Conservation (phyloP, 257 asterid genomes). For the Verbascum thapsus region DNA sequence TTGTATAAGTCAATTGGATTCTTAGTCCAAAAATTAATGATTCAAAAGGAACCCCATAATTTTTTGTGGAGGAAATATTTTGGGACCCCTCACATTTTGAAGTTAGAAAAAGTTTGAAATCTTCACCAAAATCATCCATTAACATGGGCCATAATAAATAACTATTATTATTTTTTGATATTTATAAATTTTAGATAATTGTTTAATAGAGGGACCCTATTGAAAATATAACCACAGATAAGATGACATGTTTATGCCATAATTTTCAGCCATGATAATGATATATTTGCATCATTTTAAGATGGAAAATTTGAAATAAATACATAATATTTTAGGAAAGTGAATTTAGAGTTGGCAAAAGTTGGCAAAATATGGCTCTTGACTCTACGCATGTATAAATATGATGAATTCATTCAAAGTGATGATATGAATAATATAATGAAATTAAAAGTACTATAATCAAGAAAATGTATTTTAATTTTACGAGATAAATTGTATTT, state of each 20-base stretch:
- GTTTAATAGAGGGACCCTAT: neutral
- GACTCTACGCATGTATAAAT: too few relatives aligned
- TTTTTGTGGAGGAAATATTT: conserved; percentile 26
- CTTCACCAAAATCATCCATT: neutral
- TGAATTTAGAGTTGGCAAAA: too few relatives aligned
- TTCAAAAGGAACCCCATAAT: neutral
- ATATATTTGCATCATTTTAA: neutral
- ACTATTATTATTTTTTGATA: neutral
- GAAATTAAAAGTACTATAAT: too few relatives aligned
- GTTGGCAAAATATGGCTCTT: too few relatives aligned
- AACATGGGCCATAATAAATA: neutral
- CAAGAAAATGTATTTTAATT: too few relatives aligned
- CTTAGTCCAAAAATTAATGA: conserved; percentile 10
- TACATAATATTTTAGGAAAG: too few relatives aligned
- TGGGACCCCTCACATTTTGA: conserved; percentile 32
- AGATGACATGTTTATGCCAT: neutral
- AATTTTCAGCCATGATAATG: conserved; percentile 12
- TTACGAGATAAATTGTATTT: too few relatives aligned
- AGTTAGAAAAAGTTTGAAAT: conserved; percentile 11
- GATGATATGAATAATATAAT: too few relatives aligned
- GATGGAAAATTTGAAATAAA: too few relatives aligned
- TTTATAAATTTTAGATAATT: neutral
- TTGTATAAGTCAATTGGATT: neutral
- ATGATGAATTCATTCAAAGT: too few relatives aligned
- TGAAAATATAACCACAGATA: neutral